Conservation (phyloP, 495 filamentous ascomycete genomes). For the Aspergillus diversus region DNA sequence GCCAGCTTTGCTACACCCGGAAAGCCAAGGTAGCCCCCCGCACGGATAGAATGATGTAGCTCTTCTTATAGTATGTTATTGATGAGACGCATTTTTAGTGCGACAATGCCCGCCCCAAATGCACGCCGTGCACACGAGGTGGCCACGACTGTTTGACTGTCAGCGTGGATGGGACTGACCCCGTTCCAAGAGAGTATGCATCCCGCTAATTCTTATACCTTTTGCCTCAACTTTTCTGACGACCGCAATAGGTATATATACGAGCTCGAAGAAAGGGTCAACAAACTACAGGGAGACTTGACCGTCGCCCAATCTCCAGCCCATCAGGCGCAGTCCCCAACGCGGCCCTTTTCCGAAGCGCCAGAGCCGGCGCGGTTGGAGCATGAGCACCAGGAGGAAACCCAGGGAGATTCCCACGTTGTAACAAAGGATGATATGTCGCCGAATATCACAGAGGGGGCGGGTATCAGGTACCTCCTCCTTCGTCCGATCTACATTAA, state of each 20-base stretch:
- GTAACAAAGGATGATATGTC: conserved; percentile 14
- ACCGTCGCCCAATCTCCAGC: background rate
- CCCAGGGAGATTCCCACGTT: conserved; percentile 1
- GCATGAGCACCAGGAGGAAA: conserved; percentile 8
- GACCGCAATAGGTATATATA: conserved; percentile 22
- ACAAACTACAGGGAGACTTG: conserved; percentile 14
- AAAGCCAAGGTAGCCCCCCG: conserved; percentile 29
- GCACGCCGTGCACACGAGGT: conserved; percentile 27
- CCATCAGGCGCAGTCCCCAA: background rate
- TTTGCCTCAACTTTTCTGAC: background rate
- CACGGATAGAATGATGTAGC: background rate
- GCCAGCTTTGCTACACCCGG: conserved; percentile 32
- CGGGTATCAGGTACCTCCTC: conserved; percentile 28
- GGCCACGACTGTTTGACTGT: conserved; percentile 29
- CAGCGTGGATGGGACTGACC: conserved; percentile 21
- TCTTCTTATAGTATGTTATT: background rate
- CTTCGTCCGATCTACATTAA: background rate
- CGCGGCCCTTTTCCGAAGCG: background rate
- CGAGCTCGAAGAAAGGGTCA: conserved; percentile 25
- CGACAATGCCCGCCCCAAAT: conserved; percentile 33
- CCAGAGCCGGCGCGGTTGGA: conserved; percentile 1
- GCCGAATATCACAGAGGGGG: conserved; percentile 29
- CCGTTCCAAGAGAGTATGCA: conserved; percentile 27
- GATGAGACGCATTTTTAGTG: conserved; percentile 20
- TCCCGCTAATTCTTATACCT: background rate